phyloP scores from a whole-genome alignment of 306 rosid species.

The Gastrolobium villosum region DNA sequence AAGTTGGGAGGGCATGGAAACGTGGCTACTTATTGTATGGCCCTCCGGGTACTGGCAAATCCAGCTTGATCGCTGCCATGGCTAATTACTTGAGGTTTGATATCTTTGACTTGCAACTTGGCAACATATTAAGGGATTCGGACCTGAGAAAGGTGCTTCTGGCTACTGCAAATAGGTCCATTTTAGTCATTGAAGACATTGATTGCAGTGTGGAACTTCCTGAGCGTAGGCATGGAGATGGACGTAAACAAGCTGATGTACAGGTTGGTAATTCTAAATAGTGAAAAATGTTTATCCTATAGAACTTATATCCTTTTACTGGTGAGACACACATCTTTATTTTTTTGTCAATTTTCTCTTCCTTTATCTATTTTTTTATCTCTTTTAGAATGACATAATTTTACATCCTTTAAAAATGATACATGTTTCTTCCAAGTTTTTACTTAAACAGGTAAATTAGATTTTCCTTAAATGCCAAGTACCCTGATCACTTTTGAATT shows the following conservation, averaged over 20 bases:
- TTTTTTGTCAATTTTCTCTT: too few relatives aligned
- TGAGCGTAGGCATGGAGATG: conserved; percentile 56
- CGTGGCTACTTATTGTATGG: conserved; percentile 56
- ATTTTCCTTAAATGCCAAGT: neutral
- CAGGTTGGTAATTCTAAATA: conserved; percentile 47
- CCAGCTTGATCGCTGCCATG: conserved; percentile 82
- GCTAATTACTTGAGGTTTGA: conserved; percentile 79
- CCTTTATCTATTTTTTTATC: too few relatives aligned
- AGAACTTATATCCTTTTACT: too few relatives aligned
- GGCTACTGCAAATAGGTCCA: conserved; percentile 55
- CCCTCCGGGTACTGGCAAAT: conserved; percentile 85
- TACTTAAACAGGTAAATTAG: too few relatives aligned
- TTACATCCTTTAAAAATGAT: too few relatives aligned
- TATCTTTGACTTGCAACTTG: conserved; percentile 73
- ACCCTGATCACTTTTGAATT: neutral
- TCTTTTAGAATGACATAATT: too few relatives aligned
- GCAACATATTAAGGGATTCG: conserved; percentile 58
- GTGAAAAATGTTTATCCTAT: too few relatives aligned
- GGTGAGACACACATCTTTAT: too few relatives aligned
- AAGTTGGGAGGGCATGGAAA: conserved; percentile 62
- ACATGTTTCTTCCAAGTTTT: too few relatives aligned
- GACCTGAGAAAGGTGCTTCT: conserved; percentile 70
- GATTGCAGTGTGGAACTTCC: conserved; percentile 56
- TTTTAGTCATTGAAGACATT: too few relatives aligned
- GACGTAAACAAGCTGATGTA: conserved; percentile 45